Percentiles rank a stretch among this genome's conserved stretches.
Evolutionary conservation across 345 rosid species (phyloP).

Genomic region (Lenwebbia sp.): DNA sequence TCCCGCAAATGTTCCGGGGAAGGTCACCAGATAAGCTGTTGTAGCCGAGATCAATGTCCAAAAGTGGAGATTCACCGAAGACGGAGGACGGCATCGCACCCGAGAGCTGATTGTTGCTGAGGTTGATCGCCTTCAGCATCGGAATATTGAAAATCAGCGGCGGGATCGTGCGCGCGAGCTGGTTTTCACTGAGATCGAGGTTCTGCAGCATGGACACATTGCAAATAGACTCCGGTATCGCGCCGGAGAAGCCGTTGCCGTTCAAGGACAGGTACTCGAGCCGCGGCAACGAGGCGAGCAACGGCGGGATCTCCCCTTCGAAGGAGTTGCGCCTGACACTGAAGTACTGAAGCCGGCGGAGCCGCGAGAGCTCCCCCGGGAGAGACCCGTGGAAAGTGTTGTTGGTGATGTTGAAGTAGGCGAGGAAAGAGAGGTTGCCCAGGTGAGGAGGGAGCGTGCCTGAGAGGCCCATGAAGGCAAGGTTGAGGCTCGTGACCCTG

Average conservation of each 20-base stretch:
- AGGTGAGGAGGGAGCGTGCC: too few relatives aligned
- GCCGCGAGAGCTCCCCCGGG: too few relatives aligned
- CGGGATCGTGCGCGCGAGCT: not conserved
- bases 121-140: not conserved
- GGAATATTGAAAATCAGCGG: not conserved
- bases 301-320: not conserved
- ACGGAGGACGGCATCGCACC: not conserved
- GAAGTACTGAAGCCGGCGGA: too few relatives aligned
- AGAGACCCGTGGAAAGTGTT: too few relatives aligned
- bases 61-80: not conserved
- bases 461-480: too few relatives aligned
- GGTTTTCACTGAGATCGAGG: not conserved
- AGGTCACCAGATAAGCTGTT: not conserved
- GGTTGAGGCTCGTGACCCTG: too few relatives aligned
- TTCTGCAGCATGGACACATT: not conserved
- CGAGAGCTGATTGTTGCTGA: not conserved
- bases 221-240: not conserved
- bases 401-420: too few relatives aligned
- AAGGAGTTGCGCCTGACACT: too few relatives aligned
- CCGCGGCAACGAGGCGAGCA: not conserved
- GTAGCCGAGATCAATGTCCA: not conserved
- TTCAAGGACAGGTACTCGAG: not conserved
- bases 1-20: not conserved
- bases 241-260: not conserved
- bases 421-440: not conserved